Evolutionary conservation across 495 filamentous ascomycete genomes (phyloP), one percentile per base, ranked within the genome.

Genomic region (Ramalina intermedia): DNA sequence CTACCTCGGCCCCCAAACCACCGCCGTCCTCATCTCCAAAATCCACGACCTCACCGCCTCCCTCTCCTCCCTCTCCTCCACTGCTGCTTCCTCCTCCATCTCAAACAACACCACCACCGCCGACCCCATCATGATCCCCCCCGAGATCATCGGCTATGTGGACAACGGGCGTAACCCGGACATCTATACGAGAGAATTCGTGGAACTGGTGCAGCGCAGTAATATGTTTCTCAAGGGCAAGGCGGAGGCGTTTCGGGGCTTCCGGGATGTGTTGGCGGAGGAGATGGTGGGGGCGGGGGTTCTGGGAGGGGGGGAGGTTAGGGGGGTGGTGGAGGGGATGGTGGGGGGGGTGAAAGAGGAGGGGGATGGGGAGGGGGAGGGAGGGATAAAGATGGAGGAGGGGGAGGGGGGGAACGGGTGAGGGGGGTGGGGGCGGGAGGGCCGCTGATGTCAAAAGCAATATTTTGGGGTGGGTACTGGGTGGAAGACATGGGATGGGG

Each of bases 111-210:
- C 37, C 13, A 18, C 13, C 9, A 37, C 33, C 26, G 0, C 0
- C 11, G 20, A 74, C 17, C 59, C 59, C 13, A 61, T 59, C 4
- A 57, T 63, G 6, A 73, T 96, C 23, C 90, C 91, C 2, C 79
- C 82, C n/a, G 89, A 94, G 55, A 79, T 98, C 11, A 84, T 96
- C 58, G 73, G 83, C 51, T 99, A 99, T 68, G 85, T 99, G 44
- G 88, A 96, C 63, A 74, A 83, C 46, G 80, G 87, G 12, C 83
- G 91, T 40, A 99, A 99, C 68, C 91, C 91, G 13, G 90, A 96
- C 62, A 94, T 99, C 66, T 99, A 96, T 71, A 96, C 90, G 46
- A 76, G 91, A 36, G 89, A 96, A 68, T 94, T 96, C 59, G 87
- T 96, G 41, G 93, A 98, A 78, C 70, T 86, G 17, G 85, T 87